Conservation (phyloP, 1,284 basidiomycete species). For the Puccinia polysora region DNA sequence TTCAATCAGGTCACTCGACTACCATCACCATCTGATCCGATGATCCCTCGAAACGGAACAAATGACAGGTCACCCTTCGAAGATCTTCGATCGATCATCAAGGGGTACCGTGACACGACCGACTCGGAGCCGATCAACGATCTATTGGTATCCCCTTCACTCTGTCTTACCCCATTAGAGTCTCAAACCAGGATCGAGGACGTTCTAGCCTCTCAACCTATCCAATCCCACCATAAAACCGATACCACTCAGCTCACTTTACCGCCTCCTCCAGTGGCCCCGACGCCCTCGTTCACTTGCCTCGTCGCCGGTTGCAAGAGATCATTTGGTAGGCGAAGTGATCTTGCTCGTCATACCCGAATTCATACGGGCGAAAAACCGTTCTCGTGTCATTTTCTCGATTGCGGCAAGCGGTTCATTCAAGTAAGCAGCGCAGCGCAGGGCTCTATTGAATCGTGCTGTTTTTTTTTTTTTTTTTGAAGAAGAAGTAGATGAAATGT, state of each 20-base stretch:
- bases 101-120: too few relatives aligned
- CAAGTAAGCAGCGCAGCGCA: slow-evolving; percentile 60
- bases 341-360: slow-evolving; percentile 70
- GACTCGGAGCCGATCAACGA: too few relatives aligned
- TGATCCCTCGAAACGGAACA: too few relatives aligned
- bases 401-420: slow-evolving; percentile 77
- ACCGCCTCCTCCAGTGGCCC: not conserved
- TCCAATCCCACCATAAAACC: too few relatives aligned
- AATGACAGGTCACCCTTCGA: too few relatives aligned
- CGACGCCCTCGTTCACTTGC: not conserved
- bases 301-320: slow-evolving; percentile 59
- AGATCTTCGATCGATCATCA: too few relatives aligned
- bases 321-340: slow-evolving; percentile 68
- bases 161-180: too few relatives aligned
- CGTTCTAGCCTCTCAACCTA: too few relatives aligned
- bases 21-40: too few relatives aligned
- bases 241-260: not conserved
- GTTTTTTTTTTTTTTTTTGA: slow-evolving; percentile 44
- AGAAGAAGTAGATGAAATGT: not conserved
- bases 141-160: too few relatives aligned
- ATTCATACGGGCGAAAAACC: slow-evolving; percentile 86
- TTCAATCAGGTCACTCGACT: too few relatives aligned
- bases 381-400: slow-evolving; percentile 60
- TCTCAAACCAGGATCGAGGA: too few relatives aligned
- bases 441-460: slow-evolving; percentile 34